phyloP scores from a whole-genome alignment of 2,329 filamentous ascomycete species.

The Blastomyces percursus region DNA sequence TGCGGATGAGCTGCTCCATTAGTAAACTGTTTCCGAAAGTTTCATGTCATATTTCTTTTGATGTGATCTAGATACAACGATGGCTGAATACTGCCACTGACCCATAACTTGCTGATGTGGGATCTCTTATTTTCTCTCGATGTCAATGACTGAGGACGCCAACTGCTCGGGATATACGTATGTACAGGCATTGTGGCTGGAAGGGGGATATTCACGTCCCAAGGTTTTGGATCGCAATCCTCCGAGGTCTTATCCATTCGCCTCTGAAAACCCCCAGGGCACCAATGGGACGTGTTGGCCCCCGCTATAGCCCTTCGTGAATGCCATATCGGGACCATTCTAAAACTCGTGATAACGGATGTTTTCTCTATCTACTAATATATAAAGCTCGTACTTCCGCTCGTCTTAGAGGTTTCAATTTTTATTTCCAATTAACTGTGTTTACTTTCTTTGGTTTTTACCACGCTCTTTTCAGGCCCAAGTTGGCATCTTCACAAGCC shows the following conservation, averaged over 20 bases:
- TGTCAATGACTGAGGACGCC: neutral
- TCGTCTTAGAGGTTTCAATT: neutral
- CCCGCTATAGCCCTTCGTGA: neutral
- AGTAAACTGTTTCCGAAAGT: neutral
- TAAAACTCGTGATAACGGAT: neutral
- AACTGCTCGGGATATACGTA: neutral
- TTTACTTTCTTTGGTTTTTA: neutral
- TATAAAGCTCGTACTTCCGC: neutral
- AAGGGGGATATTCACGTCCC: neutral
- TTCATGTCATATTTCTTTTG: neutral
- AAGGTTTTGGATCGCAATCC: neutral
- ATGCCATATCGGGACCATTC: neutral
- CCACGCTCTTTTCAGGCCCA: neutral
- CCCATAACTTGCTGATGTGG: neutral
- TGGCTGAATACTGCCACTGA: neutral
- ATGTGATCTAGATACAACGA: neutral
- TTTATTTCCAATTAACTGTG: neutral
- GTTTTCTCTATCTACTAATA: neutral
- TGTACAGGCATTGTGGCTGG: neutral
- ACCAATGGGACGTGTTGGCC: neutral
- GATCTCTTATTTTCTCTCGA: neutral
- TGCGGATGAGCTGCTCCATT: neutral
- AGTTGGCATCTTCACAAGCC: constrained; percentile 1
- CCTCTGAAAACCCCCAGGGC: neutral
- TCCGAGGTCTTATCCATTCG: neutral